Percentiles rank a stretch among this genome's conserved stretches.
Evolutionary conservation across 768 basidiomycete species (phyloP).

Genomic region (Suillus fuscotomentosus): DNA sequence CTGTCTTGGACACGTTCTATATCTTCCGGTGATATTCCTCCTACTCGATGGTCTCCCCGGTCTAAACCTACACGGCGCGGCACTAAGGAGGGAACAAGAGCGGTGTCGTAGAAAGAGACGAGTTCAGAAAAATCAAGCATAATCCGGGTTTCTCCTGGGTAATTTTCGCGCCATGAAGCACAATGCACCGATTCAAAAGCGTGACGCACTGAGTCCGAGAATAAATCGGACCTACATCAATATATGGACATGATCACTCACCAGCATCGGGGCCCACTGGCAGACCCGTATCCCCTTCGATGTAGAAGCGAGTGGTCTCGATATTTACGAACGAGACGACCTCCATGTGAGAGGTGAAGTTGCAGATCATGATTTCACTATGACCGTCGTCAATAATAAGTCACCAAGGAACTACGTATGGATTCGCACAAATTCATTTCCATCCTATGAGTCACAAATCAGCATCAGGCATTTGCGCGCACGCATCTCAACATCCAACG

Average conservation of each 20-base stretch:
- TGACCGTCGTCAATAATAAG: neutral
- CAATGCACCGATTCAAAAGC: slow-evolving; percentile 14
- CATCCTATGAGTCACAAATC: slow-evolving; percentile 32
- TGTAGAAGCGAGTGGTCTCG: neutral
- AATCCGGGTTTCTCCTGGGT: slow-evolving; percentile 27
- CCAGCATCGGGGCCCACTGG: neutral
- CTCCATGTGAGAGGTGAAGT: slow-evolving; percentile 40
- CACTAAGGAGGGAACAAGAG: slow-evolving; percentile 18
- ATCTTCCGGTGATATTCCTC: slow-evolving; percentile 15
- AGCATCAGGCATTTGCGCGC: neutral
- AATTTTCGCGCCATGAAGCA: slow-evolving; percentile 20
- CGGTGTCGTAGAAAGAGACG: slow-evolving; percentile 29
- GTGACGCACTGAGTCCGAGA: neutral
- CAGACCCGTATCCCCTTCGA: no score
- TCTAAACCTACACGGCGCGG: slow-evolving; percentile 11
- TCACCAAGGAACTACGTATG: neutral
- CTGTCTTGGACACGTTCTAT: slow-evolving; percentile 5
- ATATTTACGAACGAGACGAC: slow-evolving; percentile 39
- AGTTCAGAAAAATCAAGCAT: slow-evolving; percentile 17
- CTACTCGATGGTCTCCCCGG: slow-evolving; percentile 21
- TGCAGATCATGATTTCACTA: slow-evolving; percentile 49
- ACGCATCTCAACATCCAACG: neutral
- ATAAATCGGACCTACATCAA: neutral
- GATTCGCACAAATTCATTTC: slow-evolving; percentile 46
- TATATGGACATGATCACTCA: slow-evolving; percentile 2